Conservation (phyloP, 2,329 filamentous ascomycete species). For the Cadophora malorum region DNA sequence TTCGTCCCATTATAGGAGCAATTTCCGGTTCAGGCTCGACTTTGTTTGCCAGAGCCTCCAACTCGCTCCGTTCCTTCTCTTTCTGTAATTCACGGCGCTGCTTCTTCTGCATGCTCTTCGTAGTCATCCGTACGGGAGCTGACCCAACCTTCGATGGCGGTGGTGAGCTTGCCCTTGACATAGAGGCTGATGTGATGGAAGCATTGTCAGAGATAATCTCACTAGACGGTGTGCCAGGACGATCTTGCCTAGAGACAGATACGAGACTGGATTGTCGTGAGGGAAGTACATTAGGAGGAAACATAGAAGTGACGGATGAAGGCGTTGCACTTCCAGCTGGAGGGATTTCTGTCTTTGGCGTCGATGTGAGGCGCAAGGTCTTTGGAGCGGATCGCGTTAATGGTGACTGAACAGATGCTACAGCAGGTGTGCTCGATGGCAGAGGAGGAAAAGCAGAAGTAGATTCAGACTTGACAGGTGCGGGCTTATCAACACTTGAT, state of each 20-base stretch:
- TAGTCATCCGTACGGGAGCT: slow-evolving; percentile 71
- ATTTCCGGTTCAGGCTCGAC: slow-evolving; percentile 55
- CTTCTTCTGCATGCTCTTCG: slow-evolving; percentile 82
- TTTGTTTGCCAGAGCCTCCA: slow-evolving; percentile 56
- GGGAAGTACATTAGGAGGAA: slow-evolving; percentile 50
- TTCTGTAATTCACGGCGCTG: slow-evolving; percentile 72
- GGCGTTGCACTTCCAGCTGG: slow-evolving; percentile 45
- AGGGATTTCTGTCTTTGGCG: slow-evolving; percentile 65
- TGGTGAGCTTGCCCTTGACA: slow-evolving; percentile 76
- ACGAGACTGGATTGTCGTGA: slow-evolving; percentile 58
- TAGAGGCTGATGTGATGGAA: slow-evolving; percentile 74
- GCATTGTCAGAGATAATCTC: slow-evolving; percentile 80
- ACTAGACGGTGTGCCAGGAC: slow-evolving; percentile 75
- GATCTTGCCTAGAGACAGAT: slow-evolving; percentile 53
- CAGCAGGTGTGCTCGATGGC: slow-evolving; percentile 54
- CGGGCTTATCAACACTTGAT: slow-evolving; percentile 19
- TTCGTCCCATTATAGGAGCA: slow-evolving; percentile 78
- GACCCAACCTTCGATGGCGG: slow-evolving; percentile 70
- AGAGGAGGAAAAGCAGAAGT: slow-evolving; percentile 58
- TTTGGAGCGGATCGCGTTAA: slow-evolving; percentile 61
- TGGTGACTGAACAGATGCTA: slow-evolving; percentile 59
- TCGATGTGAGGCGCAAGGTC: slow-evolving; percentile 73
- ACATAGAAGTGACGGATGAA: slow-evolving; percentile 45
- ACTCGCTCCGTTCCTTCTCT: slow-evolving; percentile 64
- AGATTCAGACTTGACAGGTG: slow-evolving; percentile 26